Evolutionary conservation across 495 filamentous ascomycete species (phyloP).

Genomic region (Durotheca rogersii): DNA sequence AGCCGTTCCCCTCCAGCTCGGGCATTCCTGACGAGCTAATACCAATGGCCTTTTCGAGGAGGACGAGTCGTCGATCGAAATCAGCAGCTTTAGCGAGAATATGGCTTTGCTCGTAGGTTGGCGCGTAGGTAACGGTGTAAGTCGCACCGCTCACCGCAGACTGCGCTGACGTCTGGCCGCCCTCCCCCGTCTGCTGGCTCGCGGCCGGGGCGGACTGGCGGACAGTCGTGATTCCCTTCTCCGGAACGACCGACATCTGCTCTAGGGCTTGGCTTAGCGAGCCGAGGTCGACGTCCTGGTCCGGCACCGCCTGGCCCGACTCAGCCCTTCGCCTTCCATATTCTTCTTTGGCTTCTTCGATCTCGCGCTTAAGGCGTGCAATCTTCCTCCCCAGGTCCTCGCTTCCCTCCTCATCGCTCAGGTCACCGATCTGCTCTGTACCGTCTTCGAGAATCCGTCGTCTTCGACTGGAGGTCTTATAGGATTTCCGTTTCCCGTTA

Average conservation of each 20-base stretch:
- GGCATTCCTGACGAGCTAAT: conserved; percentile 68
- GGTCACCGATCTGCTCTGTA: conserved; percentile 63
- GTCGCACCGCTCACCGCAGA: conserved; percentile 33
- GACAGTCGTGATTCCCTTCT: conserved; percentile 34
- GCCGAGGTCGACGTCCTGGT: conserved; percentile 46
- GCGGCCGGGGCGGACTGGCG: conserved; percentile 25
- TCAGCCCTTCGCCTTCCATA: conserved; percentile 54
- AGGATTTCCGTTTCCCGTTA: conserved; percentile 72
- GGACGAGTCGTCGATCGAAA: conserved; percentile 76
- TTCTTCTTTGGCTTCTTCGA: conserved; percentile 74
- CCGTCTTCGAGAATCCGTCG: conserved; percentile 60
- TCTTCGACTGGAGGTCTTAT: conserved; percentile 68
- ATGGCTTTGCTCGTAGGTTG: conserved; percentile 61
- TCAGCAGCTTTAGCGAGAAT: conserved; percentile 79
- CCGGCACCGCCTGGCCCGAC: conserved; percentile 30
- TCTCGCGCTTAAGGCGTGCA: conserved; percentile 72
- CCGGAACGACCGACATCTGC: conserved; percentile 47
- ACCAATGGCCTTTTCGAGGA: conserved; percentile 80
- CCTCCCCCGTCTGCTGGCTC: conserved; percentile 8
- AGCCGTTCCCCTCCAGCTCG: conserved; percentile 57
- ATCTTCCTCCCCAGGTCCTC: conserved; percentile 74
- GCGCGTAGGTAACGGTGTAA: conserved; percentile 57
- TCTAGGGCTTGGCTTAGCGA: conserved; percentile 68
- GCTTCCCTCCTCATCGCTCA: conserved; percentile 66
- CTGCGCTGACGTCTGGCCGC: conserved; percentile 11